A percentile compares a stretch with the other conserved stretches of the same genome.
These are phyloP conservation scores for Microstroma glucosiphilum DNA, from an alignment of 1,284 basidiomycete species.

Conservation along the genomic window DNA sequence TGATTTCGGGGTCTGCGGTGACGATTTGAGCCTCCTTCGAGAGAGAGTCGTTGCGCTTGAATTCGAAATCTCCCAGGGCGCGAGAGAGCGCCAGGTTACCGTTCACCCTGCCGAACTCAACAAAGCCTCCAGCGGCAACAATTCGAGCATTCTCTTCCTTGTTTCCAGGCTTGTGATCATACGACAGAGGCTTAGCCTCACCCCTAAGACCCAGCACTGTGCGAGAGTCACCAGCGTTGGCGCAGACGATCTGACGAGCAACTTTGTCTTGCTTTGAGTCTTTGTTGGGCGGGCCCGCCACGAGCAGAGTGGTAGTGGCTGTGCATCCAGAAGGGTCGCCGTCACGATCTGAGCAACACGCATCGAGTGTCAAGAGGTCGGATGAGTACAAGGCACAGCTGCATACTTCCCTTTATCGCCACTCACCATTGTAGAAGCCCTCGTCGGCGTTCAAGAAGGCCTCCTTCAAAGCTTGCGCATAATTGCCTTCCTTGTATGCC, in stretches of 20 bases:
- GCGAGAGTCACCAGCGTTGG: conserved; percentile 95
- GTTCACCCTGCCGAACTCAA: conserved; percentile 95
- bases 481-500: conserved; percentile 66
- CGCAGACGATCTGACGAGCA: conserved; percentile 52
- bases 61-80: conserved; percentile 96
- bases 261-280: conserved; percentile 14
- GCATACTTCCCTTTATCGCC: background rate
- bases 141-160: conserved; percentile 86
- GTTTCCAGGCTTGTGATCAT: conserved; percentile 92
- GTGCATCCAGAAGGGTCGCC: conserved; percentile 91
- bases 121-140: conserved; percentile 85
- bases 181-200: conserved; percentile 77
- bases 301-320: conserved; percentile 68
- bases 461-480: conserved; percentile 71
- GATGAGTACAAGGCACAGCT: background rate
- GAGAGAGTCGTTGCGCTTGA: conserved; percentile 84
- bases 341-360: background rate
- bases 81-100: conserved; percentile 93
- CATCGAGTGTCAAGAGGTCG: background rate
- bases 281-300: conserved; percentile 19
- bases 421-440: conserved; percentile 73
- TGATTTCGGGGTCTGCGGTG: conserved; percentile 88
- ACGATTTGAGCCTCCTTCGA: conserved; percentile 87
- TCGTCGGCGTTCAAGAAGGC: conserved; percentile 92
- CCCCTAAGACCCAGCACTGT: conserved; percentile 83